Evolutionary conservation across 352 stramenopile species (phyloP), one percentile per base, ranked within the genome.

Genomic region (Phytophthora citricola): DNA sequence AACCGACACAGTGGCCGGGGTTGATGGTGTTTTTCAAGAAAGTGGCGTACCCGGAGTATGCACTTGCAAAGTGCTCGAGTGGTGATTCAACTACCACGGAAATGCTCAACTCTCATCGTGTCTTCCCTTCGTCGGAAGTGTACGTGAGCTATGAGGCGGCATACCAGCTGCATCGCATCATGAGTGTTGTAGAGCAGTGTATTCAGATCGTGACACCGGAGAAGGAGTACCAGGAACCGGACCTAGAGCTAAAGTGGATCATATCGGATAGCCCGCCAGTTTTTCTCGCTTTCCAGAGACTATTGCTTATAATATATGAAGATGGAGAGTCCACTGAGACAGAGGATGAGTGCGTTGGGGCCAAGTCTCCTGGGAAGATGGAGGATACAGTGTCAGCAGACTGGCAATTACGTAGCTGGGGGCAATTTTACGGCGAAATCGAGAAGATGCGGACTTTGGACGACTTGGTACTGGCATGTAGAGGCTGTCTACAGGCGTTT

Each of bases 1-100:
- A 89, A 29, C 69, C 79, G 20, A 85, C 70, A n/a, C 74, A 83
- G 44, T 93, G 85, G 87, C 87, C 87, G 5, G 87, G 87, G 0
- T 51, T 95, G 31, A 75, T 95, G 52, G 80, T 88, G 17, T 79
- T 84, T 41, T 93, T 94, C 66, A 83, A 84, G 39, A 90, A 91
- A 59, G 58, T 88, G 1, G 58, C 63, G 45, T 94, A 92, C 53
- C 83, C 82, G 4, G 49, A 58, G 32, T 92, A 92, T 59, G 48
- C 67, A 49, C 64, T 87, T 12, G 51, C 47, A 39, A 63, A 32
- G 51, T 51, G 10, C 56, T 75, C 51, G 14, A 53, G 20, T 49
- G 66, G 10, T 22, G 46, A 40, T 43, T 57, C 52, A 5, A 53
- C n/a, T 36, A 12, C 36, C 2, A 38, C 26, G 4, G 22, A 58